Conservation (phyloP, 1,139 yeast species). For the Petasospora fabianii region DNA sequence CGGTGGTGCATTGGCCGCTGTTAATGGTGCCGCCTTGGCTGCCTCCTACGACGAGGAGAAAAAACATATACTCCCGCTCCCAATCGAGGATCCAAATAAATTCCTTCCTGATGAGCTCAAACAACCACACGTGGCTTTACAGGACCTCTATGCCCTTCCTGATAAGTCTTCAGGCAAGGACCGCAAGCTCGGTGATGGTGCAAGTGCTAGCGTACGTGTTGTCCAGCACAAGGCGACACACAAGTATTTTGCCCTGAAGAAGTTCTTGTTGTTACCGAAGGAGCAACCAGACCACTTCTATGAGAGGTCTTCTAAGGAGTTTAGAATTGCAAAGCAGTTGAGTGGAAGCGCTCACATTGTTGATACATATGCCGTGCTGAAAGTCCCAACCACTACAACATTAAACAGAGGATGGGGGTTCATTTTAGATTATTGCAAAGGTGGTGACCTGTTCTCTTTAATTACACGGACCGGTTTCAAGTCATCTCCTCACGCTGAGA, state of each 20-base stretch:
- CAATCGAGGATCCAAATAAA: slow-evolving; percentile 67
- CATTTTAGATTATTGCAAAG: slow-evolving; percentile 61
- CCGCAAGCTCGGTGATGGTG: slow-evolving; percentile 65
- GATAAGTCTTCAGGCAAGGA: slow-evolving; percentile 36
- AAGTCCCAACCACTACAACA: slow-evolving; percentile 52
- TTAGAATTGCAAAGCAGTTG: slow-evolving; percentile 51
- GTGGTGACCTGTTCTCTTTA: slow-evolving; percentile 68
- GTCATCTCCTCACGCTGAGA: slow-evolving; percentile 46
- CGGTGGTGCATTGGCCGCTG: slow-evolving; percentile 17
- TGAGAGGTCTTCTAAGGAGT: slow-evolving; percentile 61
- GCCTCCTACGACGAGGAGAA: slow-evolving; percentile 36
- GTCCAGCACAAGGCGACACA: slow-evolving; percentile 40
- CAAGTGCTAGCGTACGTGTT: slow-evolving; percentile 62
- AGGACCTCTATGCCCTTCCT: slow-evolving; percentile 58
- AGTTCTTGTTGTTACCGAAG: slow-evolving; percentile 52
- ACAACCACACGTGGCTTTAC: slow-evolving; percentile 48
- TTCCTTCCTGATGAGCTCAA: slow-evolving; percentile 53
- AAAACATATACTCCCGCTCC: slow-evolving; percentile 51
- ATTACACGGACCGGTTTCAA: slow-evolving; percentile 49
- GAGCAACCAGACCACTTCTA: slow-evolving; percentile 68
- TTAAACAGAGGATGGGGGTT: slow-evolving; percentile 76
- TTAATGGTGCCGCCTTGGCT: too few species aligned
- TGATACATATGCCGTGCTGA: slow-evolving; percentile 50
- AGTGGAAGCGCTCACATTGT: slow-evolving; percentile 55
- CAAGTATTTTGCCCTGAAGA: slow-evolving; percentile 57